Evolutionary conservation across 768 basidiomycete species (phyloP), one percentile per base, ranked within the genome.

Genomic region (Kwoniella bestiolae): DNA sequence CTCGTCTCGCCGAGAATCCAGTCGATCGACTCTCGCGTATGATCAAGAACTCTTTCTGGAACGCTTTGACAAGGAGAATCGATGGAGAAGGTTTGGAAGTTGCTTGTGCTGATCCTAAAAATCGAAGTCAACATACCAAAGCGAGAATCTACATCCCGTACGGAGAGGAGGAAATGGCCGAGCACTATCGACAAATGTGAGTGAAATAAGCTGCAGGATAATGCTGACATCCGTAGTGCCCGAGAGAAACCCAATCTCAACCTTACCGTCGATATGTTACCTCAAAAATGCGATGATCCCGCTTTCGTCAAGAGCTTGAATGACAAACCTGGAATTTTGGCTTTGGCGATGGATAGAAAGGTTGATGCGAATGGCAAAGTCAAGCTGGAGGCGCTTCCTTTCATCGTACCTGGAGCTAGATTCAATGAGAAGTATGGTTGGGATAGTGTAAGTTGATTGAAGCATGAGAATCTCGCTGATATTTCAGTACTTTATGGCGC

Each of bases 11-110:
- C 0, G 95, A 99, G 83, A 98, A 98, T 79, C 95, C 95, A 0
- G 95, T 99, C 56, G 92, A 94, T 81, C 90, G 95, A 46, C 85
- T 99, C 47, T 94, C 91, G 23, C 88, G 95, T 67, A 97, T 98
- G 95, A 97, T 97, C 83, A 90, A 89, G 80, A 88, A 94, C 82
- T 94, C 93, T 3, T 99, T 99, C 84, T 99, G 95, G 95, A 91
- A 96, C 79, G 91, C 94, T 6, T 85, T 99, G 58, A 99, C 96
- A 2, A 88, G 95, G 56, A 88, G 94, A 45, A 98, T 98, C 72
- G 96, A 99, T 78, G 94, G 93, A 0, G 94, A 97, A 61, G 95
- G 95, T 3, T 86, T 99, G 28, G 95, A 98, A 81, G 92, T 94
- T 73, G 97, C 97, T 72, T 94, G 92, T 62, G 93, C 94, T 3